Evolutionary conservation across 164 flowering plant genomes (phyloP).

Genomic region (Warburgia ugandensis): DNA sequence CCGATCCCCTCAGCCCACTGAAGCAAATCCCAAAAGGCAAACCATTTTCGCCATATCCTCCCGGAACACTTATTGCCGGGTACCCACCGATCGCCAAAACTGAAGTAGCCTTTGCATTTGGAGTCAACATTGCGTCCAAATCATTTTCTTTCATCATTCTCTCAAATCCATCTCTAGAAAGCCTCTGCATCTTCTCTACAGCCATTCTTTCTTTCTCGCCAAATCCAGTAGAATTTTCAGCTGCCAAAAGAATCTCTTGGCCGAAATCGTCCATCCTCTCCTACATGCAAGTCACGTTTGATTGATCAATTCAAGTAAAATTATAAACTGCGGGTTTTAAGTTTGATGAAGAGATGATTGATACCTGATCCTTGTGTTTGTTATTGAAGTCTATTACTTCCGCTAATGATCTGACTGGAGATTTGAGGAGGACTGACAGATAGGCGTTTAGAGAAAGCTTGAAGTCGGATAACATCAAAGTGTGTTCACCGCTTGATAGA

Average conservation of each 20-base stretch:
- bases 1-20: constrained; percentile 39
- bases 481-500: constrained; percentile 18
- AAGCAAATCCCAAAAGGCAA: constrained; percentile 47
- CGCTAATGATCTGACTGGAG: constrained; percentile 51
- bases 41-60: constrained; percentile 34
- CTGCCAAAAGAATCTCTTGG: constrained; percentile 13
- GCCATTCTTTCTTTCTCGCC: constrained; percentile 22
- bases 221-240: constrained; percentile 31
- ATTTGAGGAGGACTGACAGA: constrained; percentile 31
- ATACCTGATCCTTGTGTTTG: constrained; percentile 33
- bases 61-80: constrained; percentile 48
- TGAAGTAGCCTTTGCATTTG: background rate
- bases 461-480: constrained; percentile 41
- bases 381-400: constrained; percentile 52
- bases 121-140: constrained; percentile 43
- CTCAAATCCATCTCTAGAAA: constrained; percentile 27
- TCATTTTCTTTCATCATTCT: constrained; percentile 29
- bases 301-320: background rate
- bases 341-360: no score
- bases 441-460: constrained; percentile 37
- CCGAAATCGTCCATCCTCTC: constrained; percentile 25
- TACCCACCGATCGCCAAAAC: constrained; percentile 42
- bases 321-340: background rate
- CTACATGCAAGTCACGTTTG: constrained; percentile 10
- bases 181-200: constrained; percentile 12